Conservation (phyloP, 768 basidiomycete species). For the Lactifluus piperatus region DNA sequence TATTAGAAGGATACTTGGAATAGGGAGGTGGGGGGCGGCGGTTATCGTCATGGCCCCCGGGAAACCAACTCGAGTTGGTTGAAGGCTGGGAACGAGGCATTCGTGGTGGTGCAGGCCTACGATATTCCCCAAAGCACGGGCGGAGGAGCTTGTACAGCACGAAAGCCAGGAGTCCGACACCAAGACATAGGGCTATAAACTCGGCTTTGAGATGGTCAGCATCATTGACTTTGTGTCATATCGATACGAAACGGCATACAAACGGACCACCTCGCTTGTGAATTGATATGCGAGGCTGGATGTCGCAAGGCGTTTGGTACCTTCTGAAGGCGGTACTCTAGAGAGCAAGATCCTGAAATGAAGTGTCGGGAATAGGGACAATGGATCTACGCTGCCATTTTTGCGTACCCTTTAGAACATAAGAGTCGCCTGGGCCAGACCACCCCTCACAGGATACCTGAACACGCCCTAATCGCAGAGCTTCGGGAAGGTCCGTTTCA, state of each 20-base stretch:
- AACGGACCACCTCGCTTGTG: neutral
- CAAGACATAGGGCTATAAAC: neutral
- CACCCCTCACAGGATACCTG: conserved; percentile 91
- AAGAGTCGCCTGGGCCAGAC: conserved; percentile 70
- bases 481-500: conserved; percentile 80
- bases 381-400: neutral
- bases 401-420: conserved; percentile 70
- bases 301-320: conserved; percentile 37
- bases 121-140: conserved; percentile 38
- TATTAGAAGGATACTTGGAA: conserved; percentile 23
- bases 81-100: conserved; percentile 25
- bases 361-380: neutral
- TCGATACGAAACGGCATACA: neutral
- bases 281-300: neutral
- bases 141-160: conserved; percentile 51
- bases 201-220: conserved; percentile 8
- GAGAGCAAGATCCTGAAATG: conserved; percentile 67
- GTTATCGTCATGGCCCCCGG: conserved; percentile 32
- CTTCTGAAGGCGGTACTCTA: conserved; percentile 75
- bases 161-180: conserved; percentile 36
- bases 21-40: conserved; percentile 48
- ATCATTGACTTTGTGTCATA: neutral
- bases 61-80: conserved; percentile 42
- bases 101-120: conserved; percentile 25
- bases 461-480: conserved; percentile 75